phyloP scores from a whole-genome alignment of 2,329 filamentous ascomycete species.

The Teratosphaeria epicoccoides region DNA sequence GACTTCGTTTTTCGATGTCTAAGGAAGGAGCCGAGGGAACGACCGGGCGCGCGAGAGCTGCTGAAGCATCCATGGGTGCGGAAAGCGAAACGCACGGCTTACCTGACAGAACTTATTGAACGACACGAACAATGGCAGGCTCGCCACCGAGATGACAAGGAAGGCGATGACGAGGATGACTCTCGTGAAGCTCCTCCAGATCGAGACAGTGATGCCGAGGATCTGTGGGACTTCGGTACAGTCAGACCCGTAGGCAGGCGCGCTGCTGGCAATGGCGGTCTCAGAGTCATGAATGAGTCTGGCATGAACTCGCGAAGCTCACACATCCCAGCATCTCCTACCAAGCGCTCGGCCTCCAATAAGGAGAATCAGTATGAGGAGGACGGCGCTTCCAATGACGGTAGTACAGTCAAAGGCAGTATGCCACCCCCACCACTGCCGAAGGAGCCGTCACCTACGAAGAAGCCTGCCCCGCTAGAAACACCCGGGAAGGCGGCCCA shows the following conservation, averaged over 20 bases:
- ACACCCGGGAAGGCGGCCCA: conserved; percentile 33
- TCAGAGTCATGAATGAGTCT: conserved; percentile 68
- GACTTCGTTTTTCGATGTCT: conserved; percentile 56
- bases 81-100: conserved; percentile 89
- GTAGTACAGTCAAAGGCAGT: conserved; percentile 12
- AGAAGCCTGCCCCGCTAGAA: conserved; percentile 24
- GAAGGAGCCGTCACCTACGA: conserved; percentile 34
- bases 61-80: conserved; percentile 84
- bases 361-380: conserved; percentile 26
- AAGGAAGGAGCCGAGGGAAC: conserved; percentile 77
- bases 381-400: conserved; percentile 25
- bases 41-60: conserved; percentile 76
- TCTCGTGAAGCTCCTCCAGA: conserved; percentile 36
- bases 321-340: conserved; percentile 31
- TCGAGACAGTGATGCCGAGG: conserved; percentile 55
- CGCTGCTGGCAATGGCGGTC: conserved; percentile 46
- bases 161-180: conserved; percentile 46
- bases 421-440: conserved; percentile 27
- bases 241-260: conserved; percentile 60
- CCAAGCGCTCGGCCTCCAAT: conserved; percentile 22
- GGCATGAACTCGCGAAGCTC: conserved; percentile 60
- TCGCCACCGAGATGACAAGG: conserved; percentile 61
- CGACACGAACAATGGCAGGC: conserved; percentile 78
- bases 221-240: conserved; percentile 98
- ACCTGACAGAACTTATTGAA: conserved; percentile 90